phyloP scores from a whole-genome alignment of 192 early-diverging fungal genomes.

The Backusella liffmaniae region DNA sequence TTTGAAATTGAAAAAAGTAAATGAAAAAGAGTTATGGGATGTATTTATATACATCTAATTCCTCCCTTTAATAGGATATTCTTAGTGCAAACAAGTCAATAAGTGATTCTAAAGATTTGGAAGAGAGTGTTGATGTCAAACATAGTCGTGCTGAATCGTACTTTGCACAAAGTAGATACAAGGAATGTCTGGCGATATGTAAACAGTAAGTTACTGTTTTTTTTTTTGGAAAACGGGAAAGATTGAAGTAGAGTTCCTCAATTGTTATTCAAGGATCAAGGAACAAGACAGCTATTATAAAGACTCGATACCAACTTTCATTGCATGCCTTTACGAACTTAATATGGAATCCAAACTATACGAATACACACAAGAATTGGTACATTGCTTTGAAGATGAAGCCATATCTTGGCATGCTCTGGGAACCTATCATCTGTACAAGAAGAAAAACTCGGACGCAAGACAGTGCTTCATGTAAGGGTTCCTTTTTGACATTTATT shows the following conservation, averaged over 20 bases:
- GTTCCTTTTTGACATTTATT: neutral
- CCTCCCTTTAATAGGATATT: neutral
- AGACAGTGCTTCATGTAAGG: conserved; percentile 57
- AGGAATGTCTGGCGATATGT: conserved; percentile 47
- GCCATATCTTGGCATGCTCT: conserved; percentile 74
- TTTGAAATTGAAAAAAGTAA: conserved; percentile 64
- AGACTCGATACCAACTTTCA: conserved; percentile 57
- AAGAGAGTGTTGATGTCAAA: conserved; percentile 37
- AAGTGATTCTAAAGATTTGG: conserved; percentile 38
- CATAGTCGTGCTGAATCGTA: conserved; percentile 56
- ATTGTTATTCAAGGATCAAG: conserved; percentile 50
- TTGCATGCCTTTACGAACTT: conserved; percentile 68
- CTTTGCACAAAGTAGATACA: conserved; percentile 45
- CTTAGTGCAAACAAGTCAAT: conserved; percentile 1
- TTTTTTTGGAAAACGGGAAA: neutral
- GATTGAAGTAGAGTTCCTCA: neutral
- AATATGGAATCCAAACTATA: conserved; percentile 66
- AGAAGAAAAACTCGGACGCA: conserved; percentile 60
- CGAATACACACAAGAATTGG: conserved; percentile 68
- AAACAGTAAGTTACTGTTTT: conserved; percentile 35
- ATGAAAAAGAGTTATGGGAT: neutral
- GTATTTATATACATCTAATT: neutral
- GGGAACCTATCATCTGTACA: conserved; percentile 73
- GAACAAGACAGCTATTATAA: conserved; percentile 57
- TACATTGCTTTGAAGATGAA: conserved; percentile 56